Base-by-base conservation (phyloP, 345 rosid species). In the Aegle marmelos region DNA sequence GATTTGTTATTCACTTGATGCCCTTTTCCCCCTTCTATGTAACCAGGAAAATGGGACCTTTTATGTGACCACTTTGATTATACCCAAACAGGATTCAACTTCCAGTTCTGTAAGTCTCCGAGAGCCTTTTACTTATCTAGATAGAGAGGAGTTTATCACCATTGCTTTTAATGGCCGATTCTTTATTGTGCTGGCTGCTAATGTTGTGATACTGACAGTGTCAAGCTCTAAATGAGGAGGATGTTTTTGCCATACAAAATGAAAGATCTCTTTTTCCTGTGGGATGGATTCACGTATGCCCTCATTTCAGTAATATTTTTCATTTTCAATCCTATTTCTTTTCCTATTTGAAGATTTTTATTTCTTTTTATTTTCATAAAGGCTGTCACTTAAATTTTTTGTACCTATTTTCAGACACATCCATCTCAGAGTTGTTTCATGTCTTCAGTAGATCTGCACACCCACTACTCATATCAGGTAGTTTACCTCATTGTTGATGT, bases 401-500 rank as follows among this genome's bases (percentile, higher is more conserved):
- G 54, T 50, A 13, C 79, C 31, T 60, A 24, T 86, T 81, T 84
- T 68, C 92, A 94, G 98, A 94, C 97, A 57, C 98, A 94, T 86
- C 98, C 98, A 81, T 88, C 97, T 82, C 98, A 94, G 79, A 88
- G 89, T 77, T 94, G 98, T 84, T 94, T 94, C 90, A 86, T 93
- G 97, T 94, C 98, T 79, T 91, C 97, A 7, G 79, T 91, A 60
- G 98, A 94, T 85, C 88, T 94, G 84, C 98, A 94, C 81, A 94
- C 98, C 37, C 98, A 94, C 68, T 93, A 86, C 88, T 88, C 95
- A 25, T 91, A 89, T 83, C 95, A 91, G 93, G 95, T 88, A 87
- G 72, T 54, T 39, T 6, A 61, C 58, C 31, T 31, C 16, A 22
- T 65, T 60, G 5, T n/a, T 17, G 17, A 54, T 71, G 50, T 39